Evolutionary conservation across 306 rosid genomes (phyloP).

Genomic region (Quercus gilva): DNA sequence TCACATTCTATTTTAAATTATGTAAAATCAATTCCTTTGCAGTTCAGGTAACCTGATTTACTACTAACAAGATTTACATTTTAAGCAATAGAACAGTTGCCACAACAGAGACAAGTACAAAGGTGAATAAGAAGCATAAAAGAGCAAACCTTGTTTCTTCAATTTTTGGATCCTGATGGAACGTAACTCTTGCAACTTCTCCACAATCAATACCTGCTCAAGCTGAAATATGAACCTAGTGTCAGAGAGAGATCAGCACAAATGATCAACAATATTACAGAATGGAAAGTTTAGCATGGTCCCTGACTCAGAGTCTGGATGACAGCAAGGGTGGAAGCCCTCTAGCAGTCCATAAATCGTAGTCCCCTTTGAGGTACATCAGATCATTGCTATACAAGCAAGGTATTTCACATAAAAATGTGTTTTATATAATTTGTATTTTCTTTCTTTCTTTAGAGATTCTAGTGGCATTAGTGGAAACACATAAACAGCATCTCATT

Average conservation of each 20-base stretch:
- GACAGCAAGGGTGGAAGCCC: not conserved
- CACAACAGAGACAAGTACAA: not conserved
- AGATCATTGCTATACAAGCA: not conserved
- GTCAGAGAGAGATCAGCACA: constrained; percentile 1
- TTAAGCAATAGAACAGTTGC: not conserved
- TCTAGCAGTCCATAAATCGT: not conserved
- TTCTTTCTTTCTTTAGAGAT: not conserved
- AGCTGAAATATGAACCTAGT: constrained; percentile 47
- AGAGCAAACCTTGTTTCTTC: constrained; percentile 73
- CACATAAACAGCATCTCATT: not conserved
- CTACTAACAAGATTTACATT: not conserved
- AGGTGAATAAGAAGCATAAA: not conserved
- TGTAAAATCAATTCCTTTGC: not conserved
- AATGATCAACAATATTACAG: not conserved
- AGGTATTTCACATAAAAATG: not conserved
- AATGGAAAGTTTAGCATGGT: not conserved
- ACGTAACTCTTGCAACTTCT: constrained; percentile 84
- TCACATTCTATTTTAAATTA: not conserved
- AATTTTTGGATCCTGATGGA: constrained; percentile 77
- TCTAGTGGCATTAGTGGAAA: not conserved
- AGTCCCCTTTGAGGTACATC: not conserved
- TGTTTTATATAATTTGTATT: not conserved
- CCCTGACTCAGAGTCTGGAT: not conserved
- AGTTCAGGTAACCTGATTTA: not conserved
- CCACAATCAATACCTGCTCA: constrained; percentile 74